Conservation (phyloP, 176 grass and related monocot genomes). For the Cenchrus purpureus region DNA sequence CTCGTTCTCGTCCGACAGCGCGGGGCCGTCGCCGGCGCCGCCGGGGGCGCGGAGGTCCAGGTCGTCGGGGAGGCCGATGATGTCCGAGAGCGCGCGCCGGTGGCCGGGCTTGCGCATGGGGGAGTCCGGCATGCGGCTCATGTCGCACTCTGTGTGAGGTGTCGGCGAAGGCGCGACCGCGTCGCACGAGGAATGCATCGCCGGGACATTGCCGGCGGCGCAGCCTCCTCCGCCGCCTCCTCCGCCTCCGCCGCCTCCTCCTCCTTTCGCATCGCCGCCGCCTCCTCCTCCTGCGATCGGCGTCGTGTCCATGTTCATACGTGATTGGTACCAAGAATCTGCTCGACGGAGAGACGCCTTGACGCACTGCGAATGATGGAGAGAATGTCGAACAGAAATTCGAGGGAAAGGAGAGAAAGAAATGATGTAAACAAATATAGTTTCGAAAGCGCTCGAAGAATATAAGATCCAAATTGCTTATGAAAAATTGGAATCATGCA, state of each 20-base stretch:
- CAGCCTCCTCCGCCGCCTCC: neutral
- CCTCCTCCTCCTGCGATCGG: neutral
- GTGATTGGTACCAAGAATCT: conserved; percentile 17
- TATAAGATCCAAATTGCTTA: neutral
- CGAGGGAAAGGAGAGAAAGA: neutral
- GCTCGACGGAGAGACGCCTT: neutral
- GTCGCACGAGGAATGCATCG: neutral
- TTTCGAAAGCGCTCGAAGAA: neutral
- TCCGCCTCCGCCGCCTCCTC: neutral
- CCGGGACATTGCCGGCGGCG: neutral
- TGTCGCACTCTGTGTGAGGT: conserved; percentile 41
- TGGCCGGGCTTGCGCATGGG: conserved; percentile 50
- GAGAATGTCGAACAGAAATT: conserved; percentile 7
- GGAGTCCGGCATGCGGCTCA: conserved; percentile 56
- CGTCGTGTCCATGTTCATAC: conserved; percentile 14
- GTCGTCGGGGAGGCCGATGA: conserved; percentile 68
- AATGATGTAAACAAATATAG: neutral
- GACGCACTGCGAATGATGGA: neutral
- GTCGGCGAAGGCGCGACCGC: neutral
- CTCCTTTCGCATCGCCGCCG: neutral
- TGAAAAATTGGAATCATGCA: neutral
- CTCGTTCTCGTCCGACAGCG: conserved; percentile 65
- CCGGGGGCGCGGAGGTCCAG: conserved; percentile 51
- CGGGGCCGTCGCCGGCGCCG: conserved; percentile 46
- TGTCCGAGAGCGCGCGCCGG: conserved; percentile 78